Conservation (phyloP, 75 land plant species). For the Pinus tabuliformis region DNA sequence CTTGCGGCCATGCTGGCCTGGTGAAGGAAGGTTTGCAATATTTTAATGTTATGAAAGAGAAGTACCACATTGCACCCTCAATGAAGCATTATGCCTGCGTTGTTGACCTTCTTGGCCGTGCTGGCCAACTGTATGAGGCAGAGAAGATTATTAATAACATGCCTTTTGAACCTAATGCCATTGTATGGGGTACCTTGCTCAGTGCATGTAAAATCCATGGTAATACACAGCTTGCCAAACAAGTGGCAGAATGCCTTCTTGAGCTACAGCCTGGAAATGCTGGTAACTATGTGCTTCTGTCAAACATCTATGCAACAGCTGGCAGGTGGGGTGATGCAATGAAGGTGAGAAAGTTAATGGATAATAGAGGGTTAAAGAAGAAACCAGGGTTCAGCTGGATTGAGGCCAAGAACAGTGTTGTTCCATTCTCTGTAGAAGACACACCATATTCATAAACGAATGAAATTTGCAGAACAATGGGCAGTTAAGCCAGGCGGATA, state of each 20-base stretch:
- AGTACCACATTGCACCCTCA: background rate
- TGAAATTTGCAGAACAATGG: background rate
- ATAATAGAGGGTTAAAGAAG: background rate
- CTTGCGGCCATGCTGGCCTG: slow-evolving; percentile 8
- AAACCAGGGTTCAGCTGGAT: background rate
- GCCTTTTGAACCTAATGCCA: background rate
- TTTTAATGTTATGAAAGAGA: background rate
- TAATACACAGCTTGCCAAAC: background rate
- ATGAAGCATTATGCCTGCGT: background rate
- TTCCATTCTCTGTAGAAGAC: background rate
- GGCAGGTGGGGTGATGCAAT: background rate
- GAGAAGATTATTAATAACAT: background rate
- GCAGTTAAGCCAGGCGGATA: background rate
- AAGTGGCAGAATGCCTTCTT: background rate
- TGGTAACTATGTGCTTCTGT: background rate
- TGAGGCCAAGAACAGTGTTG: background rate
- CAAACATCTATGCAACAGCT: background rate
- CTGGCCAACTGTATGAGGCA: background rate
- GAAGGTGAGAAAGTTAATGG: background rate
- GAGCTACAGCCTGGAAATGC: background rate
- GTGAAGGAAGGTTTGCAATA: background rate
- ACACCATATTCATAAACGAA: background rate
- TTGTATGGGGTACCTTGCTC: background rate
- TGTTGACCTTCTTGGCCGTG: background rate
- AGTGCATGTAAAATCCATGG: background rate